Base-by-base conservation (phyloP, 805 yeast species). In the Myxozyma sirexii region DNA sequence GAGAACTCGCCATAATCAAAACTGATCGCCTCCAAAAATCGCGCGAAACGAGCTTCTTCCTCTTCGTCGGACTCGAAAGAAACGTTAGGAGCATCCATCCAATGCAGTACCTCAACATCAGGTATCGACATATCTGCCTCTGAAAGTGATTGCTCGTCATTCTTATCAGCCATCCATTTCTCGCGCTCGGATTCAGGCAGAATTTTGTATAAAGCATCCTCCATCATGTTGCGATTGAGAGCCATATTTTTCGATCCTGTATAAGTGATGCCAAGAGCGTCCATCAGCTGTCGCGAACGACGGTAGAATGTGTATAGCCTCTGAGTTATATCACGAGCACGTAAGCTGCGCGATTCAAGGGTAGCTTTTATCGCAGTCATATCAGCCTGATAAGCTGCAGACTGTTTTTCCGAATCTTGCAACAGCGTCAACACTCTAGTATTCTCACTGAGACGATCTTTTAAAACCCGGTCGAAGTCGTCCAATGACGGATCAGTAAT, bases 311-410 rank as follows among this genome's bases (percentile, higher is more conserved):
- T 70, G 53, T 69, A 73, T 27, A 78, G 67, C 29, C 77, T 67
- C 39, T 76, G 77, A 51, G 80, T 76, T 56, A 84, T 63, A 47
- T 78, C 82, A 47, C 76, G 74, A 15, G 82, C 68, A 59, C 80
- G 79, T 21, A 65, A 65, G 5, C 56, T 55, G 24, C 64, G 54
- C 31, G 60, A 57, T 5, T 59, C 64, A 21, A n/a, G 51, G 23
- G 29, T 26, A 31, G 31, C 29, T 12, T 43, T 51, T 41, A 55
- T 15, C 31, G 29, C 52, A 17, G n/a, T 27, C 15, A 47, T 19
- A 5, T 45, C 19, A 17, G 46, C 7, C 43, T 51, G 45, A 8
- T 41, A 21, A 23, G 35, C n/a, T 15, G 59, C 53, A 8, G 39
- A 37, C 12, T 59, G 57, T 3, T 35, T 23, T 19, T 50, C 60